A percentile compares a stretch with the other conserved stretches of the same genome.
These are phyloP conservation scores for Teunomyces atbi DNA, from an alignment of 805 yeast genomes.

Conservation along the genomic window DNA sequence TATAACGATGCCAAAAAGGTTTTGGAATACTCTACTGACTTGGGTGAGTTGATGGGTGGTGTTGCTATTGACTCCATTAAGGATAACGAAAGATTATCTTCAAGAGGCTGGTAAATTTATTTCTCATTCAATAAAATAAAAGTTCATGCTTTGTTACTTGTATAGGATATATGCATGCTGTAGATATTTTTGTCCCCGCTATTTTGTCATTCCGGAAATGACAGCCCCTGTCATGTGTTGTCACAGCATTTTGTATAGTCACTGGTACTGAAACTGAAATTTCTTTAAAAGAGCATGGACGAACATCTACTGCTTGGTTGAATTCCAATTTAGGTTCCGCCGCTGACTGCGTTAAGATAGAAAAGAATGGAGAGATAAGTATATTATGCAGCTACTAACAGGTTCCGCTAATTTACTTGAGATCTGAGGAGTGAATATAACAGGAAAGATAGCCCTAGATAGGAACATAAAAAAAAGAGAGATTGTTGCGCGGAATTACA, in stretches of 20 bases:
- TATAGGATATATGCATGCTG: not conserved
- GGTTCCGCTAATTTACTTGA: not conserved
- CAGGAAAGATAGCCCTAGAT: no score
- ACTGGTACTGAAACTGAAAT: no score
- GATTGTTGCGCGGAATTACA: not conserved
- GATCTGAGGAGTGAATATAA: no score
- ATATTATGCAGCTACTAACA: not conserved
- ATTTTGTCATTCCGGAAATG: no score
- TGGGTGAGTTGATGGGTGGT: conserved; percentile 79
- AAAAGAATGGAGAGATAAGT: no score
- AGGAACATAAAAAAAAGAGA: no score
- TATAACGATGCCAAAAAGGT: conserved; percentile 59
- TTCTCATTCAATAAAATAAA: not conserved
- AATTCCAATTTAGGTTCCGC: no score
- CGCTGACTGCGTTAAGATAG: no score
- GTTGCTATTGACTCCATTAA: conserved; percentile 53
- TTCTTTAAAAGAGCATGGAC: no score
- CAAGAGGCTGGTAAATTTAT: conserved; percentile 49
- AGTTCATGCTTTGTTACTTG: not conserved
- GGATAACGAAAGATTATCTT: conserved; percentile 46
- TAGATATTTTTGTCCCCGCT: not conserved
- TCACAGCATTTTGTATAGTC: no score
- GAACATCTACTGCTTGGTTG: no score
- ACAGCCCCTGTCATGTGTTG: no score
- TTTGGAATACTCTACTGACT: conserved; percentile 63